Conservation (phyloP, 805 yeast genomes). For the Kodamaea leandrae region DNA sequence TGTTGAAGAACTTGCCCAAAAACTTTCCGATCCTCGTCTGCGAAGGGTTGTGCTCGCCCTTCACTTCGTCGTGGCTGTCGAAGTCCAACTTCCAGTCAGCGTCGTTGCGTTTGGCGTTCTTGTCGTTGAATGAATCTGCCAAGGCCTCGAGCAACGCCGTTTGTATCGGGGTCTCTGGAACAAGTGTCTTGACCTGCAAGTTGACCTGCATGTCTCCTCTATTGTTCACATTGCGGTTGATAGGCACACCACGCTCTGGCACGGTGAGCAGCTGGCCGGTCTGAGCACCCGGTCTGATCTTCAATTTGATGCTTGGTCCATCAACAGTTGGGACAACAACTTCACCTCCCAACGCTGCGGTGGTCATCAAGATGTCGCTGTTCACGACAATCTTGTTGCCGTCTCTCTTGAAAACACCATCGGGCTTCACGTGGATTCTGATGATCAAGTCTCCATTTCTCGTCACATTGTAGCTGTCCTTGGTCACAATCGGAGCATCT, state of each 20-base stretch:
- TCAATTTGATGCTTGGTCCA: constrained; percentile 72
- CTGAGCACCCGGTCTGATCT: constrained; percentile 83
- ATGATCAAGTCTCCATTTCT: constrained; percentile 86
- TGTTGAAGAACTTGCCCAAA: constrained; percentile 25
- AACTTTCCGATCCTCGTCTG: constrained; percentile 34
- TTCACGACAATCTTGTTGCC: constrained; percentile 65
- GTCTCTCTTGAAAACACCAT: constrained; percentile 63
- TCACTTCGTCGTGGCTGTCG: constrained; percentile 28
- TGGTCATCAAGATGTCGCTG: constrained; percentile 81
- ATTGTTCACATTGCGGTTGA: constrained; percentile 44
- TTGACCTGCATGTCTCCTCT: constrained; percentile 82
- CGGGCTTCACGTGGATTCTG: constrained; percentile 74
- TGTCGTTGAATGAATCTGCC: constrained; percentile 86
- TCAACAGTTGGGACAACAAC: constrained; percentile 88
- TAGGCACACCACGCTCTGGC: constrained; percentile 87
- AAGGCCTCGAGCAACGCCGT: constrained; percentile 87
- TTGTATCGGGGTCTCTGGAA: constrained; percentile 81
- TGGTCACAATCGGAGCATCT: constrained; percentile 75
- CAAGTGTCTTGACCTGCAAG: constrained; percentile 65
- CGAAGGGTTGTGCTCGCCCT: constrained; percentile 30
- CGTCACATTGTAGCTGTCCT: constrained; percentile 64
- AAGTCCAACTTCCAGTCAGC: constrained; percentile 36
- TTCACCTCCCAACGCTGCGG: constrained; percentile 94
- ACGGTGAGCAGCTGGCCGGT: constrained; percentile 69
- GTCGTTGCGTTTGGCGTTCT: constrained; percentile 68